Percentiles rank a stretch among this genome's conserved stretches.
Conservation (phyloP, 257 asterid genomes). For the Nicotiana paniculata region DNA sequence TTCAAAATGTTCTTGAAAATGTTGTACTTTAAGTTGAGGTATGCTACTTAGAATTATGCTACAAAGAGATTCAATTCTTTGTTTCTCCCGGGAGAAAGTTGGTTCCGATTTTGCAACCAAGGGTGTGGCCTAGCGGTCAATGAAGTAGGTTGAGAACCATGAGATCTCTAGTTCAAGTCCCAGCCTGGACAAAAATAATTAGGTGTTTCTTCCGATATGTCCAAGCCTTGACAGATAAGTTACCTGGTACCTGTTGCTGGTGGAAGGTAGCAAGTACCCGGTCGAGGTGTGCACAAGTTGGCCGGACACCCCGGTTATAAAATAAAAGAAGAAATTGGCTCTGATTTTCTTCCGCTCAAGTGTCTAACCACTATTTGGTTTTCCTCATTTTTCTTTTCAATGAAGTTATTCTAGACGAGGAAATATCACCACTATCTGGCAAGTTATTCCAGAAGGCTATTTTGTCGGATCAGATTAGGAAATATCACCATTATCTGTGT, state of each 20-base stretch:
- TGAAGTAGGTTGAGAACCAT: too few species aligned
- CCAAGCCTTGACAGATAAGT: too few species aligned
- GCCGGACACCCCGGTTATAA: too few species aligned
- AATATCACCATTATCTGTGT: too few species aligned
- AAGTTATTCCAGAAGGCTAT: slow-evolving; percentile 3
- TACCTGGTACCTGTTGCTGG: too few species aligned
- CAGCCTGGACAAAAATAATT: too few species aligned
- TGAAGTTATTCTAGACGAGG: background rate
- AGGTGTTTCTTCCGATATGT: too few species aligned
- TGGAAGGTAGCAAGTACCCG: too few species aligned
- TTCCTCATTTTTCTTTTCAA: background rate
- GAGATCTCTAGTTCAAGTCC: too few species aligned
- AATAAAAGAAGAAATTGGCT: too few species aligned
- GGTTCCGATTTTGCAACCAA: background rate
- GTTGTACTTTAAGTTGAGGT: background rate
- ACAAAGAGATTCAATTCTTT: background rate
- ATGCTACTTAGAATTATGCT: background rate
- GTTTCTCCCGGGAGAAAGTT: background rate
- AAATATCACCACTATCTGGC: background rate
- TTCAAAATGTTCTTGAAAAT: background rate
- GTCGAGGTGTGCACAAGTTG: too few species aligned
- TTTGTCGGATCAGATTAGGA: background rate
- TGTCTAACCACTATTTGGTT: background rate
- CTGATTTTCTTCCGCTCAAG: background rate
- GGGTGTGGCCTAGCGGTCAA: too few species aligned